Evolutionary conservation across 331 rosid genomes (phyloP), one percentile per base, ranked within the genome.

Genomic region (Quercus phellos): DNA sequence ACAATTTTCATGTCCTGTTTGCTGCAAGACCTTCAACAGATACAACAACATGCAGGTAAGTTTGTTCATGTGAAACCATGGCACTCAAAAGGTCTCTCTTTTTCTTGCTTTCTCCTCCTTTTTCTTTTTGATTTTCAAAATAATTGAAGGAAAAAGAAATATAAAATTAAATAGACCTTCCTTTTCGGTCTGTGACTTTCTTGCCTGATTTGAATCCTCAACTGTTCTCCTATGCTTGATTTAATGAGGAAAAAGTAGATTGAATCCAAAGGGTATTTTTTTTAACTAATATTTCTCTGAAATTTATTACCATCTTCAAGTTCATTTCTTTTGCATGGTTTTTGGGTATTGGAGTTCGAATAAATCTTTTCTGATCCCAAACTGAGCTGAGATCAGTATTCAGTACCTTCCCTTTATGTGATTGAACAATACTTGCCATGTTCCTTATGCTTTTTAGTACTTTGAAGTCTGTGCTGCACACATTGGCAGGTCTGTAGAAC

Each of bases 31-130:
- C 76, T 94, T 94, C 92, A 94, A 94, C 80, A 90, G 98, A 90
- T 94, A 92, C 90, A 94, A 94, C 91, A 94, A 94, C 92, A 94
- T 94, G 98, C 98, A 94, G 94, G 98, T 88, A 59, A 43, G 32
- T 19, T 69, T 56, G 59, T 68, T 35, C 56, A 11, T 34, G 11
- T 71, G 58, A 11, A 10, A 18, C 32, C 17, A 70, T 38, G 54
- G 54, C 43, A 22, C 9, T n/a, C 43, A 46, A 38, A 22, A 46
- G 54, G 30, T 35, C 51, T 51, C 17, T 51, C 12, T 69, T 59
- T 59, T 34, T 21, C 9, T 58, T 56, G 58, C 16, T 54, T 22
- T 22, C 53, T 70, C 53, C 64, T 27, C 69, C 29, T 43, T 61
- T 46, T 60, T 4, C 21, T 30, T 26, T 18, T 51, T 63, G 21